phyloP scores from a whole-genome alignment of 495 filamentous ascomycete species.

The Talaromyces adpressus region DNA sequence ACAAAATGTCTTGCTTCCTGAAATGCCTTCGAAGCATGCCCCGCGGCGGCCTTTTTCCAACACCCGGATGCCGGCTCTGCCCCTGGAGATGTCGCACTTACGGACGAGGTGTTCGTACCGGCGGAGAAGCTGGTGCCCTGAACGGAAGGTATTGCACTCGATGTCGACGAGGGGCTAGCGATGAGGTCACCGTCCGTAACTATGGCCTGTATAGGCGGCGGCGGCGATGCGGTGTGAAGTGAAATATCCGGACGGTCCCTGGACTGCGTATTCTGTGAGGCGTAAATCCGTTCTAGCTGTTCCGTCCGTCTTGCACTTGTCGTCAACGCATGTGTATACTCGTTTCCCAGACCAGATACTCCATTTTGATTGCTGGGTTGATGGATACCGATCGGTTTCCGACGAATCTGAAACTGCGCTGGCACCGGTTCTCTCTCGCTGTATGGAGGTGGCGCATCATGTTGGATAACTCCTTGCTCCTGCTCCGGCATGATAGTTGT shows the following conservation, averaged over 20 bases:
- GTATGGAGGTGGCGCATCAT: slow-evolving; percentile 1
- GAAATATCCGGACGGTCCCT: background rate
- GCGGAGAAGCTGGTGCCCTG: background rate
- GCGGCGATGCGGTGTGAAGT: background rate
- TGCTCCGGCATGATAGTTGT: background rate
- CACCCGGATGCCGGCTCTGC: background rate
- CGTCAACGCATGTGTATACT: background rate
- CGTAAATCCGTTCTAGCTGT: background rate
- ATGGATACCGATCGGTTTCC: background rate
- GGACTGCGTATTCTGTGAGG: background rate
- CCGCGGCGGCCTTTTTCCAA: slow-evolving; percentile 7
- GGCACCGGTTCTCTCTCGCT: background rate
- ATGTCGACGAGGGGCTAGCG: background rate
- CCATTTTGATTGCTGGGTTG: background rate
- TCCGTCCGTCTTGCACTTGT: background rate
- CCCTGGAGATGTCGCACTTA: background rate
- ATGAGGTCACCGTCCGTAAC: background rate
- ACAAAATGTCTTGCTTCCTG: slow-evolving; percentile 56
- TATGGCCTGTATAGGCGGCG: background rate
- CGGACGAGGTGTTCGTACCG: background rate
- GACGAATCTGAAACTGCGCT: slow-evolving; percentile 6
- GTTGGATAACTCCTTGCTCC: background rate
- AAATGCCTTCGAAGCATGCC: slow-evolving; percentile 31
- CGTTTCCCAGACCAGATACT: background rate
- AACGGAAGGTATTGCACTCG: background rate